Conservation (phyloP, 2,329 filamentous ascomycete species). For the Cordyceps javanica region DNA sequence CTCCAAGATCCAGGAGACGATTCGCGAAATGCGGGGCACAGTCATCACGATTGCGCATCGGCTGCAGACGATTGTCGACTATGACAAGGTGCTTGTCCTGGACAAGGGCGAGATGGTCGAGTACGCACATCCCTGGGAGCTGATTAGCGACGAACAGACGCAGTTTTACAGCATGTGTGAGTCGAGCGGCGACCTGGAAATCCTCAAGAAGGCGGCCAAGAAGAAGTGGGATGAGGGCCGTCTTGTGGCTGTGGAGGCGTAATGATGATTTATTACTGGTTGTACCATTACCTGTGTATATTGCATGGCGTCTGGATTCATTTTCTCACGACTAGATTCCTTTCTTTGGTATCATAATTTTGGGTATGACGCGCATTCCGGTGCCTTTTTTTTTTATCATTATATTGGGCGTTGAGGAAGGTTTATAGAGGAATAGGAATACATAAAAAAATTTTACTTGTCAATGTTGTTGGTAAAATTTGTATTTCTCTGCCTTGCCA, state of each 20-base stretch:
- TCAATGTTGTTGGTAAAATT: too few relatives aligned
- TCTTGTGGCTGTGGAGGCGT: slow-evolving; percentile 29
- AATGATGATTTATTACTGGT: slow-evolving; percentile 4
- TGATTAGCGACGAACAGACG: slow-evolving; percentile 66
- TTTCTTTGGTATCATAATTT: background rate
- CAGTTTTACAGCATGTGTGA: slow-evolving; percentile 59
- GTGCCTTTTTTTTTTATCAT: background rate
- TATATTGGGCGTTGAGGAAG: background rate
- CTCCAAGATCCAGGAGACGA: slow-evolving; percentile 91
- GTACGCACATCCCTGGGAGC: slow-evolving; percentile 80
- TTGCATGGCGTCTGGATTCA: background rate
- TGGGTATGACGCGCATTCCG: background rate
- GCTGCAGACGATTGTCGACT: slow-evolving; percentile 94
- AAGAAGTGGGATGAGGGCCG: slow-evolving; percentile 41
- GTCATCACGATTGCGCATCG: slow-evolving; percentile 96
- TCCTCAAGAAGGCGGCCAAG: slow-evolving; percentile 47
- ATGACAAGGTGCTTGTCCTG: slow-evolving; percentile 92
- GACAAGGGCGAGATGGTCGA: slow-evolving; percentile 85
- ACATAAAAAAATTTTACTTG: too few relatives aligned
- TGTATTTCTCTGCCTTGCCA: too few relatives aligned
- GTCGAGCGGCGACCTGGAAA: slow-evolving; percentile 52
- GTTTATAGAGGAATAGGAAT: too few relatives aligned
- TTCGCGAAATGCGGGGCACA: slow-evolving; percentile 86
- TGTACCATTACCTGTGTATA: background rate
- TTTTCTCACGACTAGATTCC: background rate